Evolutionary conservation across 768 basidiomycete species (phyloP), one percentile per base, ranked within the genome.

Genomic region (Hygrophoropsis aurantiaca): DNA sequence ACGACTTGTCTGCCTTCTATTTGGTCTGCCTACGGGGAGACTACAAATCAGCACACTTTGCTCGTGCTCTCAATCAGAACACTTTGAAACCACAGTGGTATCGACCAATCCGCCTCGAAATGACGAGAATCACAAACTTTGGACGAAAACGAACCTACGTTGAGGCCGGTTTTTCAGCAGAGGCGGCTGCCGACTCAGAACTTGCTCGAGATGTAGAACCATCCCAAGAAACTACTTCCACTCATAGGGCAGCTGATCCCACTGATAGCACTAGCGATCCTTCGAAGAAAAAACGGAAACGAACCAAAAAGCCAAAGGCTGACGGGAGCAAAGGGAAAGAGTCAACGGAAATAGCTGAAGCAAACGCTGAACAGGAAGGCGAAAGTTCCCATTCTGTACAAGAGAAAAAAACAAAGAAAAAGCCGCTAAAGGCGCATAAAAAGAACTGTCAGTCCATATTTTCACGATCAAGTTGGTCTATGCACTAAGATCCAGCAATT

Each of bases 121-220:
- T 90, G 88, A 89, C 88, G 11, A 79, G 88, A 35, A 69, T 82
- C 47, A 88, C 89, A 8, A 82, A 80, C 55, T 75, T 90, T 62
- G 84, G 82, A n/a, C 74, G 77, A 44, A 91, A 90, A 61, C 71
- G 88, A 41, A 84, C 81, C 4, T 81, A 87, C 57, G 52, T 89
- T 11, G 73, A 90, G 50, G 84, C 87, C 11, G 81, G 79, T 0
- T 79, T 85, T 53, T 56, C 61, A 18, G 49, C 55, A 30, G 37
- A 30, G 48, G 26, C 50, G 26, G 44, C 40, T 24, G 51, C 23
- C 19, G 13, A 9, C 62, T 11, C 38, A 45, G 16, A 33, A 50
- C 18, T 32, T 39, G 20, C 40, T 25, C 16, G 40, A 50, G 40
- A 30, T 30, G 6, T 13, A 16, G 46, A 33, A 19, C 35, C 24